Conservation (phyloP, 345 rosid genomes). For the Syzygium jambos region DNA sequence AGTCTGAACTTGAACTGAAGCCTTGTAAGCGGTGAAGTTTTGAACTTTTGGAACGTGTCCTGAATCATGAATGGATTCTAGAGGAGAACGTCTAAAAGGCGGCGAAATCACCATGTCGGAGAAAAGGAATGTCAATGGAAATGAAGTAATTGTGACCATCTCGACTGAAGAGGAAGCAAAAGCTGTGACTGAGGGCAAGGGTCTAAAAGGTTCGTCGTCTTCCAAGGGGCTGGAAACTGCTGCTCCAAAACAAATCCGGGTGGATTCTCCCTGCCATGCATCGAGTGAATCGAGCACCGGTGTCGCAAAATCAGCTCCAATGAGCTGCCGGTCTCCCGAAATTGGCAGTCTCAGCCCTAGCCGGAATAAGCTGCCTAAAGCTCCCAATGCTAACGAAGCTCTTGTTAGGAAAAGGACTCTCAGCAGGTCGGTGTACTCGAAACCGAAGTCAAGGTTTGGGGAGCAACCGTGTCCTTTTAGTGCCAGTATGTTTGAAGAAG, state of each 20-base stretch:
- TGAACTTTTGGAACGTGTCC: background rate
- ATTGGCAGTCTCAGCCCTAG: conserved; percentile 27
- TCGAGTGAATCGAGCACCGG: conserved; percentile 4
- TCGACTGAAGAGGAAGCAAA: conserved; percentile 24
- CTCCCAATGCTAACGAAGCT: conserved; percentile 25
- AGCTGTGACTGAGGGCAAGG: background rate
- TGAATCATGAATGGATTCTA: background rate
- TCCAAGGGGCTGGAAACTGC: background rate
- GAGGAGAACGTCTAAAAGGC: conserved; percentile 4
- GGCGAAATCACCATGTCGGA: conserved; percentile 29
- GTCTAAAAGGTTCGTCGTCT: conserved; percentile 20
- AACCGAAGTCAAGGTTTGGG: conserved; percentile 80
- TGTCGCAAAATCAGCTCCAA: conserved; percentile 20
- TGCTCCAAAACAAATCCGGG: background rate
- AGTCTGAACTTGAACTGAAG: background rate
- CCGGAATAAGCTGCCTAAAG: conserved; percentile 54
- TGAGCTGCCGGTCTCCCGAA: conserved; percentile 40
- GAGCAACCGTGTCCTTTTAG: conserved; percentile 40
- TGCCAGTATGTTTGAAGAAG: conserved; percentile 26
- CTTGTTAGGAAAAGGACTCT: conserved; percentile 40
- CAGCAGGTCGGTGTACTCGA: conserved; percentile 48
- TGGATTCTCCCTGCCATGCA: background rate
- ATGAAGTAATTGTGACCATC: conserved; percentile 49
- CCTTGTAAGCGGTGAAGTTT: background rate
- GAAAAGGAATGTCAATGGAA: conserved; percentile 20